Conservation (phyloP, 768 basidiomycete genomes). For the Leccinum aurantiacum region DNA sequence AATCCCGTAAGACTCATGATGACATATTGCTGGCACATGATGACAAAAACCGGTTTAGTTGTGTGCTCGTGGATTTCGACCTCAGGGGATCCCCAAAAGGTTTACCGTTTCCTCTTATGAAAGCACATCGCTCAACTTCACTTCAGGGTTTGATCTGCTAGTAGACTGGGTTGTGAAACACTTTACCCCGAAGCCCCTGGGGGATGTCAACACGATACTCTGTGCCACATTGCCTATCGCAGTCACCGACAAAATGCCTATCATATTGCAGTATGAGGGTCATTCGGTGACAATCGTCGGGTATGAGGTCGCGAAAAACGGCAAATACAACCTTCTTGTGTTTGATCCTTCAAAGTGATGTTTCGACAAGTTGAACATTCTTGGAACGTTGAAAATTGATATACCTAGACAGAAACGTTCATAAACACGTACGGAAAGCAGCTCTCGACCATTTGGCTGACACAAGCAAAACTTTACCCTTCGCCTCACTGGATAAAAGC, state of each 20-base stretch:
- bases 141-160: constrained; percentile 46
- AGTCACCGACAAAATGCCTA: constrained; percentile 66
- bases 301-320: constrained; percentile 65
- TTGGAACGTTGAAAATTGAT: constrained; percentile 3
- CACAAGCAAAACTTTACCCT: constrained; percentile 11
- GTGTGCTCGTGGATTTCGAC: constrained; percentile 66
- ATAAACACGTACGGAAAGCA: constrained; percentile 18
- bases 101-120: constrained; percentile 21
- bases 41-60: constrained; percentile 35
- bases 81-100: constrained; percentile 45
- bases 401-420: constrained; percentile 11
- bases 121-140: neutral
- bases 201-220: constrained; percentile 53
- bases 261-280: constrained; percentile 80
- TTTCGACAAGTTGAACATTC: constrained; percentile 6
- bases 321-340: constrained; percentile 60
- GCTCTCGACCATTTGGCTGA: constrained; percentile 16
- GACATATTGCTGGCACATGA: neutral
- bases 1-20: constrained; percentile 64
- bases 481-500: constrained; percentile 12
- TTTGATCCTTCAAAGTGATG: constrained; percentile 76
- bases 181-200: constrained; percentile 46
- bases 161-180: constrained; percentile 76
- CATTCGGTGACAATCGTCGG: constrained; percentile 90
- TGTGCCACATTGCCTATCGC: constrained; percentile 50